Base-by-base conservation (phyloP, 495 filamentous ascomycete genomes). In the Penicillium simplicissimum region DNA sequence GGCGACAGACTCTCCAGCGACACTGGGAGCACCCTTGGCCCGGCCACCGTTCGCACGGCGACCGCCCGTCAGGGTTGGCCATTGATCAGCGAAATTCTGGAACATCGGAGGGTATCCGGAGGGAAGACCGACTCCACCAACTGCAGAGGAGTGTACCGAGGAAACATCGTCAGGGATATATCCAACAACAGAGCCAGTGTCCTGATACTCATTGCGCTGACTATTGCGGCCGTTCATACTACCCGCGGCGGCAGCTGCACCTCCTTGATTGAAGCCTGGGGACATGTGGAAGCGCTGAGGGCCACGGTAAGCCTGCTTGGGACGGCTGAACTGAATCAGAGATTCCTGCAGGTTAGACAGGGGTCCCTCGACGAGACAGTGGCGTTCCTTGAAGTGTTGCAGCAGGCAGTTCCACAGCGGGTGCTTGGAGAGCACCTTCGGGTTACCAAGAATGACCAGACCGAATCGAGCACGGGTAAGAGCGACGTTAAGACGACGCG, bases 81-180 rank as follows among this genome's bases (percentile, higher is more conserved):
- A 99, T 31, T 88, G 81, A 55, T 97, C 93, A 38, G 87, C 83
- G 67, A 99, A 98, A 73, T 88, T 89, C 54, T 91, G 91, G 75
- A 99, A 99, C 90, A 98, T 96, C 23, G 88, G 90, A 9, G 95
- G 95, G 70, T 93, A 99, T 23, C 89, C 89, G 45, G 91, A 90
- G 17, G 88, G 82, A 47, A 93, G 75, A 14, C 88, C 89, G 43
- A 91, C 90, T 42, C 92, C 92, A 36, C 91, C 91, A 35, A 97
- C 82, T 10, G 94, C 90, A 21, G 92, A 96, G 42, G 93, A 94
- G 71, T 99, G 93, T 37, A 98, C 89, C 1, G 92, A 96, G 31
- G 93, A 97, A 23, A 97, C 92, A 74, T 99, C 95, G 69, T 99
- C 95, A 0, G 95, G 93, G 57, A 99, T 97, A 67, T 96, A 98